Percentiles rank a stretch among this genome's conserved stretches.
phyloP scores from a whole-genome alignment of 345 rosid species.

The Boechera stricta region DNA sequence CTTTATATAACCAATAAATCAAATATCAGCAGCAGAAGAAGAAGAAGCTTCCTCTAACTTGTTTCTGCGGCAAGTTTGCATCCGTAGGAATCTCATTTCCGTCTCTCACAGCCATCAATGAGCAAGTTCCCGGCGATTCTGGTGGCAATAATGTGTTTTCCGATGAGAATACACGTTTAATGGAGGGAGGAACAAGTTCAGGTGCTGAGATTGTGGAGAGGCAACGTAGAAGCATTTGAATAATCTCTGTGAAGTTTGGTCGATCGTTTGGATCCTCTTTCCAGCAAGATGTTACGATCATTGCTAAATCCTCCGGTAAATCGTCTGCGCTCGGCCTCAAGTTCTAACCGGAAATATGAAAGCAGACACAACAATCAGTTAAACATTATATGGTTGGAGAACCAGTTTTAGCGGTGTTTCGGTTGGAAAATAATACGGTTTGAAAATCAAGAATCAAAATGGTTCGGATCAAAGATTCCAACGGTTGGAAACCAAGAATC shows the following conservation, averaged over 20 bases:
- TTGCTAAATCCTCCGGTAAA: constrained; percentile 79
- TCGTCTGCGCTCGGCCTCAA: constrained; percentile 81
- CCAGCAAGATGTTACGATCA: constrained; percentile 90
- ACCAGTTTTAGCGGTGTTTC: background rate
- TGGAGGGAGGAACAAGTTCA: constrained; percentile 60
- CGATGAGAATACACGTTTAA: constrained; percentile 50
- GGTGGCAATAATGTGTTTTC: constrained; percentile 76
- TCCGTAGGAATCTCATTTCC: constrained; percentile 37
- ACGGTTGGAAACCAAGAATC: background rate
- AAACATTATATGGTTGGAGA: background rate
- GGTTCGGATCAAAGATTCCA: too few species aligned
- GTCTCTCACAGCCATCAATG: constrained; percentile 73
- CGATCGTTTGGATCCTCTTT: constrained; percentile 88
- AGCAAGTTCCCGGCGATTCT: constrained; percentile 86
- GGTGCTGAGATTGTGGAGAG: constrained; percentile 64
- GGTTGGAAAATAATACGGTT: background rate
- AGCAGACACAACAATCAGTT: constrained; percentile 1
- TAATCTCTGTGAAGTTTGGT: constrained; percentile 83
- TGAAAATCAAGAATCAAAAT: background rate
- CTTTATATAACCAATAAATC: background rate
- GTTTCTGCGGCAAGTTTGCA: constrained; percentile 41
- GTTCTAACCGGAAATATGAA: constrained; percentile 52
- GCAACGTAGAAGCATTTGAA: constrained; percentile 72
- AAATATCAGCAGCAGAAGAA: constrained; percentile 62
- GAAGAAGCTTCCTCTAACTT: constrained; percentile 67